A percentile compares a stretch with the other conserved stretches of the same genome.
Conservation (phyloP, 163 green algal genomes). For the Scenedesmus sp. region DNA sequence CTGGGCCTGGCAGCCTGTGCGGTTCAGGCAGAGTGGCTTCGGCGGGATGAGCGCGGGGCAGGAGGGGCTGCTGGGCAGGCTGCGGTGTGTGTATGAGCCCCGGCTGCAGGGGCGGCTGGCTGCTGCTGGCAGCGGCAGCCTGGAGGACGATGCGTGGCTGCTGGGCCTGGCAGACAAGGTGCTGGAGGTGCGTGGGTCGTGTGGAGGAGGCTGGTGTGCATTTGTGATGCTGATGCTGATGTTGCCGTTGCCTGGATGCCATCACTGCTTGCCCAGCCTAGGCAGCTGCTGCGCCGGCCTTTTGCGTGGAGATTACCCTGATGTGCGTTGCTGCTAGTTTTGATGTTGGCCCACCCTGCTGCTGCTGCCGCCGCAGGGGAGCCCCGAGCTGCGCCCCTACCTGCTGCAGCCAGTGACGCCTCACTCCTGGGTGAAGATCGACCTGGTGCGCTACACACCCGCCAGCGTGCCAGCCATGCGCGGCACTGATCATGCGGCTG, state of each 20-base stretch:
- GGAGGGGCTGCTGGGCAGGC: background rate
- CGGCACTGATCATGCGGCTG: background rate
- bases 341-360: background rate
- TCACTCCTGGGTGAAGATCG: conserved; percentile 19
- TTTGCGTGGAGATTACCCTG: background rate
- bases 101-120: conserved; percentile 26
- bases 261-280: background rate
- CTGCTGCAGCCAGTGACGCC: background rate
- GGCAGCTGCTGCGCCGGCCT: no score
- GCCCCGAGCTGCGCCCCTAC: background rate
- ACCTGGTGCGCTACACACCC: conserved; percentile 38
- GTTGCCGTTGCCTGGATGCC: background rate
- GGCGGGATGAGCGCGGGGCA: background rate
- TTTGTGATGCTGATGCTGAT: background rate
- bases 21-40: background rate
- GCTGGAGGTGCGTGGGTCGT: conserved; percentile 4
- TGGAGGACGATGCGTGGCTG: conserved; percentile 40
- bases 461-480: background rate
- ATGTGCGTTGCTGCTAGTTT: background rate
- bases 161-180: conserved; percentile 27
- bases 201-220: background rate
- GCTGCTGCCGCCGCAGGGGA: conserved; percentile 21
- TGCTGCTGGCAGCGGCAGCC: conserved; percentile 9
- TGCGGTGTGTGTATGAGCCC: conserved; percentile 15
- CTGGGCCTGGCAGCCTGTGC: background rate